Evolutionary conservation across 805 yeast species (phyloP).

Genomic region (Starmerella kuoi): DNA sequence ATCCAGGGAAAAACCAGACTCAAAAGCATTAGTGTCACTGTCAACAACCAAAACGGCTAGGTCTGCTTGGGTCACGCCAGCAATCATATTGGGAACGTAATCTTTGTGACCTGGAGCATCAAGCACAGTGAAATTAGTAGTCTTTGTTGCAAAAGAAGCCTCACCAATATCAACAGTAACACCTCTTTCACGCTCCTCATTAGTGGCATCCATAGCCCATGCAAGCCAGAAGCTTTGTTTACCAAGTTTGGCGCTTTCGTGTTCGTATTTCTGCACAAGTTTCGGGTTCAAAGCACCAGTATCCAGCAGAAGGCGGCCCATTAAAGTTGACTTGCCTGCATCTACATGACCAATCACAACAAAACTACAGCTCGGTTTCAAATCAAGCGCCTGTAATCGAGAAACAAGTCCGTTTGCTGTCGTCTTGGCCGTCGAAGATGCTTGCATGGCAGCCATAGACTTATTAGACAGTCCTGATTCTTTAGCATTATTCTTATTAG

Average conservation of each 20-base stretch:
- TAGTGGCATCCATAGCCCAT: constrained; percentile 74
- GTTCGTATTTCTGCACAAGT: constrained; percentile 47
- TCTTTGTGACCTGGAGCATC: constrained; percentile 82
- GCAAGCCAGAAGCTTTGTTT: constrained; percentile 74
- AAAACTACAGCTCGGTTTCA: constrained; percentile 29
- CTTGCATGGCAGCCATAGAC: too few species aligned
- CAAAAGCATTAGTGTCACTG: constrained; percentile 52
- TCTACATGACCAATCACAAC: constrained; percentile 81
- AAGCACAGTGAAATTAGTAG: constrained; percentile 50
- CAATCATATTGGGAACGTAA: constrained; percentile 76
- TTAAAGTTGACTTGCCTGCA: constrained; percentile 70
- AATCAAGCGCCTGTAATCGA: constrained; percentile 33
- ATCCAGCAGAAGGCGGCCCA: constrained; percentile 62
- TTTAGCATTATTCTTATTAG: constrained; percentile 1
- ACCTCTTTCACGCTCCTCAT: constrained; percentile 62
- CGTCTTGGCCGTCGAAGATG: neutral
- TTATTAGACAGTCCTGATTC: constrained; percentile 5
- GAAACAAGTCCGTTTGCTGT: constrained; percentile 23
- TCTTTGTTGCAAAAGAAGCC: constrained; percentile 47
- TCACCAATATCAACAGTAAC: constrained; percentile 70
- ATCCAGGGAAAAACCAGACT: constrained; percentile 49
- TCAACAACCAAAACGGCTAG: constrained; percentile 63
- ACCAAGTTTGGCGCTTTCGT: constrained; percentile 55
- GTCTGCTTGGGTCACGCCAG: constrained; percentile 72
- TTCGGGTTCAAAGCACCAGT: constrained; percentile 53